Evolutionary conservation across 805 yeast genomes (phyloP), one percentile per base, ranked within the genome.

Genomic region (Lachancea kluyveri): DNA sequence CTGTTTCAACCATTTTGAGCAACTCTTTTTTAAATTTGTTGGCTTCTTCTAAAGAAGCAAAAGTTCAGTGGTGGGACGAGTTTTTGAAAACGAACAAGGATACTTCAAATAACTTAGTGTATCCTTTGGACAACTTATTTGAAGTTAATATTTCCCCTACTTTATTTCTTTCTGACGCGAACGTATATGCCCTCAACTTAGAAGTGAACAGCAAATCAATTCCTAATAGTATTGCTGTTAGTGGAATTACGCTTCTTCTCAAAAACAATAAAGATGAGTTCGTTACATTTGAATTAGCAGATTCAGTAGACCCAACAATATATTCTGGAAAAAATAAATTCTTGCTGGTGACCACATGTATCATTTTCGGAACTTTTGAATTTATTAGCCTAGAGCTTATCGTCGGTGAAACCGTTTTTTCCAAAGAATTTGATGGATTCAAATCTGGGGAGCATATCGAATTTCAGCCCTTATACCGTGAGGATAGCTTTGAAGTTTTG

Each of bases 11-110:
- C 1, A 39, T 56, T 8, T 34, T 58, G 13, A 41, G 57, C 21
- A 54, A 54, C 21, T 52, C 59, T 18, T 49, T 48, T 31, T 37
- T 58, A 22, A 48, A 57, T 36, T 35, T 56, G 11, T 24, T 54
- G 15, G 47, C 50, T 21, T 27, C 51, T 17, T 38, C 46, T 4
- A 17, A 29, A n/a, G 38, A 36, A 16, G 54, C 47, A 6, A 47
- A 37, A 32, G 29, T 26, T 11, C 18, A 24, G 11, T 48, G 50
- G 42, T 58, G 60, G 60, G 30, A 39, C 1, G 45, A 45, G 14
- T 56, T 57, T 37, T 27, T 54, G 8, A 30, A 41, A 3, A 20
- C 46, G 0, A 47, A 43, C 29, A 36, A 25, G 6, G 17, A 29
- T 14, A 24, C 24, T 5, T 21, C 31, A 3, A 42, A 40, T 6